A percentile compares a stretch with the other conserved stretches of the same genome.
Conservation (phyloP, 1,284 basidiomycete species). For the Uromyces viciae-fabae region DNA sequence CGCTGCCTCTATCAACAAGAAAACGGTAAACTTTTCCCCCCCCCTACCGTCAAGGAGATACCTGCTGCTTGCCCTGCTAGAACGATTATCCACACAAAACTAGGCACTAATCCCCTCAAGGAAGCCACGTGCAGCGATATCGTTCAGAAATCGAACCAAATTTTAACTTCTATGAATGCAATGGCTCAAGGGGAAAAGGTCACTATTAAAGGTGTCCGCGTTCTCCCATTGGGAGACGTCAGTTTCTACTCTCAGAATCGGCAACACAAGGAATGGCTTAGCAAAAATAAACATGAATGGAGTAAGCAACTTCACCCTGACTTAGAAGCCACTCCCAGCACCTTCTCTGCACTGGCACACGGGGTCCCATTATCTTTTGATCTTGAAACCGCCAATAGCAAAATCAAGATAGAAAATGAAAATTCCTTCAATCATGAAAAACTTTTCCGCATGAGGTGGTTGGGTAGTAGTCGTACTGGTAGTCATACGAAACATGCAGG, state of each 20-base stretch:
- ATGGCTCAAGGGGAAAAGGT: not conserved
- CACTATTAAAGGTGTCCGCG: not conserved
- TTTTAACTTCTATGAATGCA: not conserved
- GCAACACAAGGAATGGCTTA: slow-evolving; percentile 9
- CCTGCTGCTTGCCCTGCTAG: not conserved
- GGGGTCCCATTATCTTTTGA: not conserved
- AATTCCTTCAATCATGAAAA: not conserved
- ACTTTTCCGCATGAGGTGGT: not conserved
- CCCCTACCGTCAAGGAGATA: not conserved
- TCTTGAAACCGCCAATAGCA: not conserved
- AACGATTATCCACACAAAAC: slow-evolving; percentile 2
- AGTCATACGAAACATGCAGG: not conserved
- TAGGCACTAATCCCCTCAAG: not conserved
- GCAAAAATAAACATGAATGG: slow-evolving; percentile 14
- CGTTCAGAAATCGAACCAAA: not conserved
- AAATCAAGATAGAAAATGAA: not conserved
- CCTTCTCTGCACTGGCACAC: not conserved
- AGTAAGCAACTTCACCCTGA: slow-evolving; percentile 2
- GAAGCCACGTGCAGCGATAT: not conserved
- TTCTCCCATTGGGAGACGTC: not conserved
- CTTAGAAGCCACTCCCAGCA: not conserved
- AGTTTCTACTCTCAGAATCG: not conserved
- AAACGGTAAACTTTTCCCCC: not conserved
- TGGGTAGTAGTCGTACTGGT: not conserved
- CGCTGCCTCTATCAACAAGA: too few species aligned